Evolutionary conservation across 306 rosid species (phyloP), one percentile per base, ranked within the genome.

Genomic region (Quercus rubra): DNA sequence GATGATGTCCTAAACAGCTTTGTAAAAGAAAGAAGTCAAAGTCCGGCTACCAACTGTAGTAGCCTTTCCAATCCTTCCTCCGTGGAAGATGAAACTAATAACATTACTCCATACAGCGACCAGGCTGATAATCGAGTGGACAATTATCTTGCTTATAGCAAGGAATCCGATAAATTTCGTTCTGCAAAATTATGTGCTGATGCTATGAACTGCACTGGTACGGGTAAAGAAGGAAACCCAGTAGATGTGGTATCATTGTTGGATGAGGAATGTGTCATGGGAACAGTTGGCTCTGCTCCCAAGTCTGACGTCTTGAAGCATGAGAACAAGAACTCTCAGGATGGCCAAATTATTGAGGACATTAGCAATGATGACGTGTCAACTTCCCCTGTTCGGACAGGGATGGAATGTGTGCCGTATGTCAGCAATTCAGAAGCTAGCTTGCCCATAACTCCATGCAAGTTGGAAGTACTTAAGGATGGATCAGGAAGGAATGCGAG

Each of bases 1-100:
- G 91, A 92, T 43, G 99, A 91, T 70, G 88, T 68, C 43, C 88
- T 87, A 4, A 88, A 83, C 78, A 86, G 88, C 81, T 87, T 86
- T 21, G 86, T 87, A 61, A 82, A 87, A 21, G 97, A 94, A 76
- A 87, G 96, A 88, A 89, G 94, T 86, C 96, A 88, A 83, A 94
- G 98, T 70, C 97, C 97, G 8, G 89, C 85, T 71, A 94, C 97
- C 79, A 94, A 91, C 87, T 88, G 87, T 30, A 94, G 98, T 83
- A 89, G 90, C 86, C 97, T 94, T 80, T 92, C 98, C 55, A 92
- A 92, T 91, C 98, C 98, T 5, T 94, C 97, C 41, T 94, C 98
- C 3, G 92, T 92, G 62, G 98, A 92, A 84, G 97, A 94, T 83
- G 98, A 94, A 86, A 94, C 93, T 30, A 94, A 91, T 83, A 93